Conservation (phyloP, 306 rosid species). For the Pterocarpus santalinus region DNA sequence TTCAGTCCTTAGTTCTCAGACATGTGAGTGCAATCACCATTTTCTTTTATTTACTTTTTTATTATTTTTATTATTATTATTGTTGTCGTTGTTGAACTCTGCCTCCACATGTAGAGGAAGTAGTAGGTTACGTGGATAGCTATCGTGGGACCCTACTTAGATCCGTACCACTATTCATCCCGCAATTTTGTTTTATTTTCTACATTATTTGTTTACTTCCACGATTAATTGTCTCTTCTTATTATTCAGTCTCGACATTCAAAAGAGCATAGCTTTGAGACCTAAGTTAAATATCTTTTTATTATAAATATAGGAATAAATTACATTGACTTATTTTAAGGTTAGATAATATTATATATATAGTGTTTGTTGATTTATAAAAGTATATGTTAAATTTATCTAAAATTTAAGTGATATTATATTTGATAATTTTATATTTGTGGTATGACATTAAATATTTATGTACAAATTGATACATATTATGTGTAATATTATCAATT, state of each 20-base stretch:
- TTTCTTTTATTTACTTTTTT: neutral
- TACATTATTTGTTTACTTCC: neutral
- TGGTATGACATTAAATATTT: too few relatives aligned
- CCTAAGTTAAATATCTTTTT: too few relatives aligned
- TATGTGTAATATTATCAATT: too few relatives aligned
- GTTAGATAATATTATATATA: too few relatives aligned
- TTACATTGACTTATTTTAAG: too few relatives aligned
- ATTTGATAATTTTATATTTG: too few relatives aligned
- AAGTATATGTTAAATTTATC: too few relatives aligned
- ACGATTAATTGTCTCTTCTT: neutral
- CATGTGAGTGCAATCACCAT: constrained; percentile 54
- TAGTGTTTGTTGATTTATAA: too few relatives aligned
- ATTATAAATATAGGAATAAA: too few relatives aligned
- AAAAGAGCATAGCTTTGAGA: too few relatives aligned
- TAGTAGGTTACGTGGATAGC: constrained; percentile 28
- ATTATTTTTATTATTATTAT: neutral
- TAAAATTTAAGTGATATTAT: too few relatives aligned
- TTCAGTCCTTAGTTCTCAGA: constrained; percentile 41
- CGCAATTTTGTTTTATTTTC: neutral
- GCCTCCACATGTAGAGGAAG: neutral
- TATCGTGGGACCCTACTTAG: neutral
- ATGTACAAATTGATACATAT: too few relatives aligned
- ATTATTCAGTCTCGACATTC: neutral
- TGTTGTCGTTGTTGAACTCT: neutral
- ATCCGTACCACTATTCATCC: neutral